Conservation (phyloP, 371 early-diverging fungal genomes). For the Chytridium lagenaria region DNA sequence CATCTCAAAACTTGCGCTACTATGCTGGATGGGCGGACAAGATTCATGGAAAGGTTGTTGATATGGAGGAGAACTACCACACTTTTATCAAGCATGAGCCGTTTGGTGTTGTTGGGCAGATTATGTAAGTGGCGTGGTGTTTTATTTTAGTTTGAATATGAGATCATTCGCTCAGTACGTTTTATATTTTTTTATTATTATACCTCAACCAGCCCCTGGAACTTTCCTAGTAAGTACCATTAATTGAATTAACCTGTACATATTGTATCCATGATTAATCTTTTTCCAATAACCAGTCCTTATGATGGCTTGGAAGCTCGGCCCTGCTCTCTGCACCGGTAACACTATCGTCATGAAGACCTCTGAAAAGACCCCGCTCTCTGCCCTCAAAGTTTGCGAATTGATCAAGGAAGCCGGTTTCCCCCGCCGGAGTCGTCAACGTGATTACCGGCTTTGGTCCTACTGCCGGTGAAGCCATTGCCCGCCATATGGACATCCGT, state of each 20-base stretch:
- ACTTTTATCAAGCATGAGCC: constrained; percentile 47
- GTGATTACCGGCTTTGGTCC: constrained; percentile 52
- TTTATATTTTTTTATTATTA: too few species aligned
- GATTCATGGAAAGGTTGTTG: constrained; percentile 41
- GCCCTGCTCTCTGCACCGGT: constrained; percentile 46
- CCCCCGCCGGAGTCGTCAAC: constrained; percentile 87
- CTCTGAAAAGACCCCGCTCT: constrained; percentile 82
- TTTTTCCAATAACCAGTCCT: constrained; percentile 11
- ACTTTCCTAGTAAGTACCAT: constrained; percentile 33
- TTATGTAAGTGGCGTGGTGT: constrained; percentile 32
- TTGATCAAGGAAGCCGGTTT: constrained; percentile 82
- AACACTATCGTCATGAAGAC: constrained; percentile 64
- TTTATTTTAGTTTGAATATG: too few species aligned
- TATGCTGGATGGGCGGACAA: constrained; percentile 57
- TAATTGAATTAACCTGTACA: neutral
- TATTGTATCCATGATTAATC: neutral
- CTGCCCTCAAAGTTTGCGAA: constrained; percentile 78
- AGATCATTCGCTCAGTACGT: too few species aligned
- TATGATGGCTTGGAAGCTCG: constrained; percentile 49
- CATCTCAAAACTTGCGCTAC: constrained; percentile 27
- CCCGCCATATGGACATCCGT: constrained; percentile 58
- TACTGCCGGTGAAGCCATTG: constrained; percentile 56
- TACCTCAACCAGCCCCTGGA: constrained; percentile 34
- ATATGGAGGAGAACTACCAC: constrained; percentile 30
- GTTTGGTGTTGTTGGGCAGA: constrained; percentile 50